These are phyloP conservation scores for Pseudevernia furfuracea DNA, from an alignment of 495 filamentous ascomycete genomes.

Conservation along the genomic window DNA sequence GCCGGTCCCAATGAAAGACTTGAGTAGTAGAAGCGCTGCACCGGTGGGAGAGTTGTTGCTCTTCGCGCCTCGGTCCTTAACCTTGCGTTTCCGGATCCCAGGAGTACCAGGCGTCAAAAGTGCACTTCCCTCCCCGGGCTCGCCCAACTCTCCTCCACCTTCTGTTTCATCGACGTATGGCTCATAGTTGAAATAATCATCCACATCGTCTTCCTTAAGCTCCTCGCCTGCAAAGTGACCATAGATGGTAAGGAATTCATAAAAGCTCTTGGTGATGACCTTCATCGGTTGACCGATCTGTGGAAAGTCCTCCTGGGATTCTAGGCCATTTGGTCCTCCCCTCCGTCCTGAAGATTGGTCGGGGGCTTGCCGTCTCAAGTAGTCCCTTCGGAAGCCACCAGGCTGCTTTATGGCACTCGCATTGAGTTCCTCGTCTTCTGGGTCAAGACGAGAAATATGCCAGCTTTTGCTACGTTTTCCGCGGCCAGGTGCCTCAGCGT, in stretches of 20 bases:
- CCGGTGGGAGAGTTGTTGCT: conserved; percentile 64
- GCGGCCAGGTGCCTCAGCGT: conserved; percentile 52
- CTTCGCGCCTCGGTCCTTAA: conserved; percentile 60
- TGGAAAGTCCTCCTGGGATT: conserved; percentile 31
- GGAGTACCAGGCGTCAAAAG: conserved; percentile 60
- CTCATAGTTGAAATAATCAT: conserved; percentile 77
- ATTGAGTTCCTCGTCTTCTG: conserved; percentile 69
- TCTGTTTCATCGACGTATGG: conserved; percentile 46
- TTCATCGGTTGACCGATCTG: conserved; percentile 42
- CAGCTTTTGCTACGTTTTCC: conserved; percentile 77
- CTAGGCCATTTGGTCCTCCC: neutral
- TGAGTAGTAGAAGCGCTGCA: conserved; percentile 76
- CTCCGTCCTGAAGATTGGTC: conserved; percentile 43
- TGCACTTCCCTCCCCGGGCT: conserved; percentile 73
- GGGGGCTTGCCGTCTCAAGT: conserved; percentile 58
- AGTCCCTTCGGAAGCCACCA: conserved; percentile 88
- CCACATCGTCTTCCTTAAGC: conserved; percentile 91
- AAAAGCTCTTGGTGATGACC: conserved; percentile 80
- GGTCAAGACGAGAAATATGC: conserved; percentile 62
- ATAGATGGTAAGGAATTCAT: conserved; percentile 90
- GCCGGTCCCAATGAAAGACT: conserved; percentile 95
- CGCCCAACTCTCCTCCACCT: conserved; percentile 55
- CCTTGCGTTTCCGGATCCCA: conserved; percentile 57
- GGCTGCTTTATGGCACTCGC: conserved; percentile 84
- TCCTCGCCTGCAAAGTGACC: conserved; percentile 97